These are phyloP conservation scores for Cladosporium sp. DNA, from an alignment of 2,329 filamentous ascomycete species.

Conservation along the genomic window DNA sequence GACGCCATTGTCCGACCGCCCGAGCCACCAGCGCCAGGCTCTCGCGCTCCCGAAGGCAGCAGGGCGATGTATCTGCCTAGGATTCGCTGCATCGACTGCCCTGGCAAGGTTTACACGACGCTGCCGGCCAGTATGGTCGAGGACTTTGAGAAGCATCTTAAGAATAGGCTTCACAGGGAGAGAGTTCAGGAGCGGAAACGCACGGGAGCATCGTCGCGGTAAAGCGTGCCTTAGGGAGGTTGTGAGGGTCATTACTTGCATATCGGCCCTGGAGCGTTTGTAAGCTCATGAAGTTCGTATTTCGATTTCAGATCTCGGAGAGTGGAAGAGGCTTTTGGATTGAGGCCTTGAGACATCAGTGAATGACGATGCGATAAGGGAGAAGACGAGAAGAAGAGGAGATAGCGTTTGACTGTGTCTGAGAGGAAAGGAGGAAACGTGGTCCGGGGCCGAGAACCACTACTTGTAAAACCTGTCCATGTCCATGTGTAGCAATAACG, in stretches of 20 bases:
- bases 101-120: slow-evolving; percentile 88
- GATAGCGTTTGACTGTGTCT: too few species aligned
- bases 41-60: slow-evolving; percentile 57
- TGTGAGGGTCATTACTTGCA: too few species aligned
- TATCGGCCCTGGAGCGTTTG: too few species aligned
- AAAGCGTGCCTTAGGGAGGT: too few species aligned
- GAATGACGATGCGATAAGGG: too few species aligned
- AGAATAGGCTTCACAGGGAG: slow-evolving; percentile 66
- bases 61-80: slow-evolving; percentile 82
- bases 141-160: slow-evolving; percentile 90
- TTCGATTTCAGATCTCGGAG: too few species aligned
- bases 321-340: too few species aligned
- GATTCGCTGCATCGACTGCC: slow-evolving; percentile 88
- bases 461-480: background rate
- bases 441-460: too few species aligned
- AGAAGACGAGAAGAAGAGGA: too few species aligned
- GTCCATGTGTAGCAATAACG: background rate
- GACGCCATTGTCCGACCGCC: slow-evolving; percentile 40
- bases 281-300: too few species aligned
- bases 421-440: too few species aligned
- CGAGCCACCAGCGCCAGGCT: slow-evolving; percentile 33
- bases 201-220: background rate
- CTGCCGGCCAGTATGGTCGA: slow-evolving; percentile 78
- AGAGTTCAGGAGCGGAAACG: slow-evolving; percentile 20
- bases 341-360: too few species aligned